Base-by-base conservation (phyloP, 768 basidiomycete species). In the Pilatotrama ljubarskyi region DNA sequence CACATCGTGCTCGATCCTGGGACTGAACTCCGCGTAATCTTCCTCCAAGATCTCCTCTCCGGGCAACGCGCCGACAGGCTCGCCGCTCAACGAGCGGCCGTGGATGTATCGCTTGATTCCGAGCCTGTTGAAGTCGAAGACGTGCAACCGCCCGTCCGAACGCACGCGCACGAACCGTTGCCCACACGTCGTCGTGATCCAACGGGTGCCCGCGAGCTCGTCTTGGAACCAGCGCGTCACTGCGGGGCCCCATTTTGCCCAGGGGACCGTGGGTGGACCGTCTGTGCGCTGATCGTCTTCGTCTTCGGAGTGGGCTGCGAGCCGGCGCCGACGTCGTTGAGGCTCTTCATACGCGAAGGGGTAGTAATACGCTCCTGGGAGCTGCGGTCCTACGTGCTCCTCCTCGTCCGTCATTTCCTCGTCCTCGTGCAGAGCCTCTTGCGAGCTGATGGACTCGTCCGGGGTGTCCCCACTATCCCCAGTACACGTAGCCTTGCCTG, bases 151-250 rank as follows among this genome's bases (percentile, higher is more conserved):
- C 13, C 59, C 56, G 47, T 58, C 52, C 8, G 46, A 15, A n/a
- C 50, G 58, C 24, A 53, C 42, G 50, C 58, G 63, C 53, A 71
- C 66, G 38, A 62, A 65, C 24, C 72, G 68, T 54, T 73, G 71
- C 10, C 72, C 72, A 22, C 68, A 69, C 3, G 70, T 71, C 26
- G 70, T 70, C 46, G 72, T 72, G 55, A 73, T 72, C 72, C 72
- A 73, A 10, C 68, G 67, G 41, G 63, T 64, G 13, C 64, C 59
- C 1, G 61, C 50, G 11, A 55, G 59, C 29, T 70, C 67, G 46
- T 58, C 59, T 17, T 64, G 58, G 46, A 71, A 71, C 66, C 68
- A 70, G 24, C 71, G 68, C 25, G 66, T 66, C 4, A 40, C 48
- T 0, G 55, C 20, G 25, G 65, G 58, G 13, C 71, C 72, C 72